Percentiles rank a stretch among this genome's conserved stretches.
Conservation (phyloP, 78 protist species). For the Paratrimastix pyriformis region DNA sequence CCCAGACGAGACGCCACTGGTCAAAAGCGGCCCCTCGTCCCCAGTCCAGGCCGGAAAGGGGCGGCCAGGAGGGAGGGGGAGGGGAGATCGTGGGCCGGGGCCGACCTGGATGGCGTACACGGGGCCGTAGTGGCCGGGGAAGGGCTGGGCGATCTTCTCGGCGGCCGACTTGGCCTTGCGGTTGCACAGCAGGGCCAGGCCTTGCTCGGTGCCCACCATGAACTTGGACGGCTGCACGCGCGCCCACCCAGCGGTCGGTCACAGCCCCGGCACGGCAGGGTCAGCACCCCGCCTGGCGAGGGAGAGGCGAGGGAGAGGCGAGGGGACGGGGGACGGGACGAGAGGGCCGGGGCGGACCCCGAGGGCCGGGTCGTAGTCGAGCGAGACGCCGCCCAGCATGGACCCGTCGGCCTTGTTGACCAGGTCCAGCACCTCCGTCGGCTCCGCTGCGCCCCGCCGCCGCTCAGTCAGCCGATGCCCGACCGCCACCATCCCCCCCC, state of each 20-base stretch:
- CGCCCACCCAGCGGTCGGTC: no score
- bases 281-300: not conserved
- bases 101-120: conserved; percentile 61
- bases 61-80: no score
- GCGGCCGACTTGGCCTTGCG: conserved; percentile 41
- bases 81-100: no score
- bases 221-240: conserved; percentile 61
- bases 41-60: no score
- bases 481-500: no score
- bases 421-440: conserved; percentile 36
- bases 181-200: conserved; percentile 47
- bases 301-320: not conserved
- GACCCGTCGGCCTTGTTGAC: not conserved
- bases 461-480: no score
- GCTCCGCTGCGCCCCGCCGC: no score
- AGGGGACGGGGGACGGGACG: not conserved
- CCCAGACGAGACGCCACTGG: no score
- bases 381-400: conserved; percentile 12
- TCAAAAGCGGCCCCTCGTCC: no score
- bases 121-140: conserved; percentile 72
- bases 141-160: conserved; percentile 44
- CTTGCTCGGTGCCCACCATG: conserved; percentile 75
- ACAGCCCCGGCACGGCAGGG: no score
- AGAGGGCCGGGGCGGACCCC: not conserved
- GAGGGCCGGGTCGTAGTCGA: conserved; percentile 26